These are phyloP conservation scores for Septoria linicola DNA, from an alignment of 2,329 filamentous ascomycete genomes.

Conservation along the genomic window DNA sequence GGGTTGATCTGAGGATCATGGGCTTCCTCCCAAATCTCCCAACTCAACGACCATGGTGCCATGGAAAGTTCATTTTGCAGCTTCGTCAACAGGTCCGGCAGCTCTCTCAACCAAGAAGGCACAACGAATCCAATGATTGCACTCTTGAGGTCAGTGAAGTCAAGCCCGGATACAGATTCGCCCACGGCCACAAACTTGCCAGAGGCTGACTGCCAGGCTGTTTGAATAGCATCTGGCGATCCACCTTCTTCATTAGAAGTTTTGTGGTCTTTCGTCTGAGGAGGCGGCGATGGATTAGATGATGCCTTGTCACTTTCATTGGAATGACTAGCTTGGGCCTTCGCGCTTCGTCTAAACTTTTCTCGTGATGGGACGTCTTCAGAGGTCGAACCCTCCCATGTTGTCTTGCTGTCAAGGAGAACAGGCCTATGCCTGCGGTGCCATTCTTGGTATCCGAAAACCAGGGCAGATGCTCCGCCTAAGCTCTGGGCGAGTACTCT, in stretches of 20 bases:
- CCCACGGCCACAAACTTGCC: constrained; percentile 29
- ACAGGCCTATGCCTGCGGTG: constrained; percentile 14
- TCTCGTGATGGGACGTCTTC: background rate
- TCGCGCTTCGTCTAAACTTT: constrained; percentile 1
- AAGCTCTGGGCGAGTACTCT: constrained; percentile 17
- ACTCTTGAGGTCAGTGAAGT: constrained; percentile 30
- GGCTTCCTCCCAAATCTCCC: constrained; percentile 91
- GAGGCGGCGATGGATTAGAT: constrained; percentile 25
- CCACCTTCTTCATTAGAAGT: constrained; percentile 20
- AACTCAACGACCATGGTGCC: constrained; percentile 81
- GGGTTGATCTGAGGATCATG: constrained; percentile 80
- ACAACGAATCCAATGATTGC: constrained; percentile 54
- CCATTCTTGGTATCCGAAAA: constrained; percentile 23
- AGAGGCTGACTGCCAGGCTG: constrained; percentile 33
- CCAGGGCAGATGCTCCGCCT: constrained; percentile 19
- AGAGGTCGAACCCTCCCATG: background rate
- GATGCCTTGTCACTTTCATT: background rate
- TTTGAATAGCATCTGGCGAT: constrained; percentile 12
- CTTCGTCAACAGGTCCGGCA: constrained; percentile 77
- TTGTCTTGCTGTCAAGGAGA: constrained; percentile 20
- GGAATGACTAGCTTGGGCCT: background rate
- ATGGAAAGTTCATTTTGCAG: constrained; percentile 85
- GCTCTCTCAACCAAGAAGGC: constrained; percentile 75
- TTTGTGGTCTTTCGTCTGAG: constrained; percentile 29
- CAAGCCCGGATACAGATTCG: constrained; percentile 33